Conservation (phyloP, 2,329 filamentous ascomycete species). For the Dactylella cylindrospora region DNA sequence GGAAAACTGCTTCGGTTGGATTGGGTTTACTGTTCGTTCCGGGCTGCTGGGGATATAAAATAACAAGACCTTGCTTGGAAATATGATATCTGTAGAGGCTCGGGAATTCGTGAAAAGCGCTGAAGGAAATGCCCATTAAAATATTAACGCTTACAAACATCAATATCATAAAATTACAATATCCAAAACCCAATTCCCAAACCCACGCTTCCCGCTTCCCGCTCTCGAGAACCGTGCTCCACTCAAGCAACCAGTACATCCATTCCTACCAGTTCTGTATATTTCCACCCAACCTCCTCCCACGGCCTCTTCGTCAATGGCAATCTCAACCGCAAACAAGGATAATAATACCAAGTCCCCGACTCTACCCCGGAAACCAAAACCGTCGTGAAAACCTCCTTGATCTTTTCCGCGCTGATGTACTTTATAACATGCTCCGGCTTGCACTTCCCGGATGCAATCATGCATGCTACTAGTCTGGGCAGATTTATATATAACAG, state of each 20-base stretch:
- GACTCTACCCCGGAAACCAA: neutral
- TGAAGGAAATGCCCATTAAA: no score
- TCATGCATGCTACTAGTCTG: neutral
- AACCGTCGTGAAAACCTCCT: slow-evolving; percentile 54
- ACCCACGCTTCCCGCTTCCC: no score
- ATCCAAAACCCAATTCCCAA: no score
- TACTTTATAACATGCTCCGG: slow-evolving; percentile 57
- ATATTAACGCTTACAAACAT: no score
- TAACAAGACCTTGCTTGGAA: no score
- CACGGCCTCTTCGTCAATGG: neutral
- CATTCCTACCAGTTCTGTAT: slow-evolving; percentile 13
- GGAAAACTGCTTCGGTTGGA: no score
- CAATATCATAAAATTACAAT: no score
- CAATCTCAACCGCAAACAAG: slow-evolving; percentile 2
- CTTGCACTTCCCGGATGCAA: neutral
- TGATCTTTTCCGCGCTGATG: slow-evolving; percentile 63
- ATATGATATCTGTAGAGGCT: no score
- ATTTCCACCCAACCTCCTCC: slow-evolving; percentile 16
- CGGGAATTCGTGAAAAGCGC: no score
- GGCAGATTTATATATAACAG: slow-evolving; percentile 2
- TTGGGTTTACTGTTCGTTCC: no score
- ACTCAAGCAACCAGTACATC: slow-evolving; percentile 13
- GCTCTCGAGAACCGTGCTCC: no score
- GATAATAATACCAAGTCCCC: slow-evolving; percentile 12
- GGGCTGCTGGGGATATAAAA: no score